These are phyloP conservation scores for Podospora bellae-mahoneyi DNA, from an alignment of 495 filamentous ascomycete species.

Conservation along the genomic window DNA sequence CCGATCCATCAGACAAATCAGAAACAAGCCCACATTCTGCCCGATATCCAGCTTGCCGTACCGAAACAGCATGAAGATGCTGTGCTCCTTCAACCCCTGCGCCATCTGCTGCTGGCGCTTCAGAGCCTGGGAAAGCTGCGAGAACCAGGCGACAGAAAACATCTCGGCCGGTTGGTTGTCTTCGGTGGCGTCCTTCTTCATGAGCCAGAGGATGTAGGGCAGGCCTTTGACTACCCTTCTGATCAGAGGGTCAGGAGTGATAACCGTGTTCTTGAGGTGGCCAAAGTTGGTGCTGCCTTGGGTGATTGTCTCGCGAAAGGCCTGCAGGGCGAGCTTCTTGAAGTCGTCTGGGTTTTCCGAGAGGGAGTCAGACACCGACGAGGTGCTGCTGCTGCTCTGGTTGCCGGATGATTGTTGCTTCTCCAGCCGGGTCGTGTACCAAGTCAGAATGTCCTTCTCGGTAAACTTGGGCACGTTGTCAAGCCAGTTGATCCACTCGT, in stretches of 20 bases:
- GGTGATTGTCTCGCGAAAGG: slow-evolving; percentile 20
- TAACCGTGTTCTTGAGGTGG: neutral
- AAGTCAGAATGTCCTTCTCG: slow-evolving; percentile 48
- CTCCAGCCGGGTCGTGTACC: slow-evolving; percentile 39
- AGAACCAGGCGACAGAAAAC: slow-evolving; percentile 30
- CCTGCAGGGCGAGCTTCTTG: slow-evolving; percentile 18
- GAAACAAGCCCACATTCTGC: slow-evolving; percentile 31
- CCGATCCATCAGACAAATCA: slow-evolving; percentile 32
- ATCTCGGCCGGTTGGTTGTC: slow-evolving; percentile 2
- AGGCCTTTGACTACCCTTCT: slow-evolving; percentile 19
- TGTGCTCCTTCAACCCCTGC: slow-evolving; percentile 34
- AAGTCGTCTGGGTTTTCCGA: slow-evolving; percentile 5
- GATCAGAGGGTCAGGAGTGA: slow-evolving; percentile 12
- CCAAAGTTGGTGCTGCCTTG: slow-evolving; percentile 3
- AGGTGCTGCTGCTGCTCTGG: slow-evolving; percentile 16
- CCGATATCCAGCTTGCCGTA: slow-evolving; percentile 27
- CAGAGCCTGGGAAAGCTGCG: slow-evolving; percentile 24
- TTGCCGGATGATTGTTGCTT: neutral
- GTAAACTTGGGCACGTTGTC: slow-evolving; percentile 45
- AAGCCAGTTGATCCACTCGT: slow-evolving; percentile 54
- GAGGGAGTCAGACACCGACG: neutral
- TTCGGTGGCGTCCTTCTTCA: slow-evolving; percentile 15
- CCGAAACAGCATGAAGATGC: slow-evolving; percentile 32
- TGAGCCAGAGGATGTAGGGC: slow-evolving; percentile 31
- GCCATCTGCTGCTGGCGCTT: slow-evolving; percentile 29